Evolutionary conservation across 2,329 filamentous ascomycete genomes (phyloP), one percentile per base, ranked within the genome.

Genomic region (Fusarium sp.): DNA sequence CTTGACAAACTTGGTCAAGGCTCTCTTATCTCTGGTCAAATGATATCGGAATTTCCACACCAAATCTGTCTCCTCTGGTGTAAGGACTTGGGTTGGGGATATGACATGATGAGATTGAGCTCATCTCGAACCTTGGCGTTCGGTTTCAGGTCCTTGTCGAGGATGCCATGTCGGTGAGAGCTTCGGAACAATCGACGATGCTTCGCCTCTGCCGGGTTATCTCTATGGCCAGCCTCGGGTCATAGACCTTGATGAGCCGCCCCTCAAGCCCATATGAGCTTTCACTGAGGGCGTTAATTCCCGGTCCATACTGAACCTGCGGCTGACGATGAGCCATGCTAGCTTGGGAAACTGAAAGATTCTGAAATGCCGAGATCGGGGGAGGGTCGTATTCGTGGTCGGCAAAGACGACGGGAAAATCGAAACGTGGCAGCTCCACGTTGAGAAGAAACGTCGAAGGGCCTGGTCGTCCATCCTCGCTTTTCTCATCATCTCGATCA

Each of bases 1-100:
- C 82, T 98, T 99, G 81, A 98, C 95, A 77, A 99, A 97, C 79
- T 99, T 99, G 37, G 96, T 99, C 67, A 98, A 87, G 3, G 96
- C 94, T 78, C 93, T 88, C 83, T 99, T 99, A 81, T 99, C 95
- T 67, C 95, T 90, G 1, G 95, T 97, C 25, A 99, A 84, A 82
- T 98, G 96, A 82, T 98, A 97, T 68, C 97, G 90, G 85, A 98
- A 99, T 78, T 97, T 97, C 97, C 97, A 99, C 23, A 99, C 91
- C 61, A 98, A 88, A 82, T 99, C 97, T 80, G 97, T 97, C 82
- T 99, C 97, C 81, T 98, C 95, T 0, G 95, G 91, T 1, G 92
- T 95, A 27, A 99, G 87, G 57, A 94, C 90, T 72, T 98, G 95
- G 0, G 96, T 98, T 4, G 97, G 97, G 96, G 95, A 79, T 98